A percentile compares a stretch with the other conserved stretches of the same genome.
phyloP scores from a whole-genome alignment of 805 yeast genomes.

The Myxozyma udenii region DNA sequence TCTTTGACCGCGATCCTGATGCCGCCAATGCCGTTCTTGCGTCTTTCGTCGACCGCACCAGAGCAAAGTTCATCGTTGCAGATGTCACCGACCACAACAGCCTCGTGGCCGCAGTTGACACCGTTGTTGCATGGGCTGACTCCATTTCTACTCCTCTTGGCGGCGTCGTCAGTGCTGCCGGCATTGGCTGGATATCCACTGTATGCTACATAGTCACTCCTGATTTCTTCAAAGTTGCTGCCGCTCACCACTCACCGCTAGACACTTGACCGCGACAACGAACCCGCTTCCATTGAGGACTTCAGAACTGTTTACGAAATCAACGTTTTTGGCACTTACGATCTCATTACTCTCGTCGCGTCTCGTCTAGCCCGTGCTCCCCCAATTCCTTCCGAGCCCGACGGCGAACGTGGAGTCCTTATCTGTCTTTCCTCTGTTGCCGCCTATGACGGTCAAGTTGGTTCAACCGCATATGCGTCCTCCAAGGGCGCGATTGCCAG shows the following conservation, averaged over 20 bases:
- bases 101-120: constrained; percentile 13
- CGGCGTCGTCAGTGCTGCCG: constrained; percentile 22
- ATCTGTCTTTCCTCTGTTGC: constrained; percentile 22
- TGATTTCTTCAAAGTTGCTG: background rate
- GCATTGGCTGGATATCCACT: constrained; percentile 13
- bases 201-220: background rate
- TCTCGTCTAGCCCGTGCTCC: constrained; percentile 7
- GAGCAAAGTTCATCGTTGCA: constrained; percentile 6
- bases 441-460: constrained; percentile 22
- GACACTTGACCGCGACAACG: constrained; percentile 13
- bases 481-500: constrained; percentile 23
- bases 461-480: constrained; percentile 28
- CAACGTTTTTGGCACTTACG: constrained; percentile 19
- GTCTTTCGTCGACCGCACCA: background rate
- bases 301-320: constrained; percentile 19
- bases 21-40: background rate
- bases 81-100: constrained; percentile 16
- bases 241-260: background rate
- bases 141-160: constrained; percentile 7
- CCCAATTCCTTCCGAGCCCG: constrained; percentile 7
- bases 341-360: constrained; percentile 14
- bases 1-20: constrained; percentile 17
- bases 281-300: constrained; percentile 8
- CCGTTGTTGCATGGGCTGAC: constrained; percentile 14
- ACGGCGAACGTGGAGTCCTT: constrained; percentile 21